Base-by-base conservation (phyloP, 768 basidiomycete species). In the Mycena haematopus region DNA sequence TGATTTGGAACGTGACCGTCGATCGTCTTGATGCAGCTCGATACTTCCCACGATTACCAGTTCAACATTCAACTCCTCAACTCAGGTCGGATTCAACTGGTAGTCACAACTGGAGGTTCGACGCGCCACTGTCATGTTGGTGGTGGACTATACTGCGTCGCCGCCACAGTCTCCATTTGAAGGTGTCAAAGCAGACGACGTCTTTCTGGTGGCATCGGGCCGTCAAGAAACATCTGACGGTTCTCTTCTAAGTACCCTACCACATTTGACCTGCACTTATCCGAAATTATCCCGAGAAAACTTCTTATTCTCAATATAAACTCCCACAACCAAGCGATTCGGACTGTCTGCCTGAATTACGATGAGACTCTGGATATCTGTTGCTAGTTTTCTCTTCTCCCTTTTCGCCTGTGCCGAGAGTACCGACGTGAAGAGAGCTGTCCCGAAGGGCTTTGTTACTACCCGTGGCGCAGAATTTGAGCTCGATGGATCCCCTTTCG, bases 401-500 rank as follows among this genome's bases (percentile, higher is more conserved):
- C 42, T 52, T 31, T 25, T 45, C 42, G 38, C 35, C 11, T 29
- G 45, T n/a, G 51, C 22, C 17, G 36, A 47, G 14, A 42, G 33
- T 21, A n/a, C 31, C 8, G 3, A 38, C 9, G 35, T 59, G 38
- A 58, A 56, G 42, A 54, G 35, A 54, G 25, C 55, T 22, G 66
- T 71, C 7, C 80, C 81, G 1, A 70, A 73, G 62, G 81, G 79
- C 19, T 83, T 82, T 61, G 80, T 77, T 1, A 79, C 78, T 19
- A 82, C 80, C 6, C 73, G 75, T n/a, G 76, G 79, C 52, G 70
- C 69, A 8, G 62, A 75, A 10, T 82, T 84, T 68, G 66, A 73
- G 46, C 72, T 86, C 19, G 78, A 86, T 66, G 83, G 83, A 9
- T 80, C 82, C 60, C 80, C 82, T 7, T 85, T 85, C 54, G 81